Percentiles rank a stretch among this genome's conserved stretches.
phyloP scores from a whole-genome alignment of 805 yeast species.

The Metschnikowia orientalis region DNA sequence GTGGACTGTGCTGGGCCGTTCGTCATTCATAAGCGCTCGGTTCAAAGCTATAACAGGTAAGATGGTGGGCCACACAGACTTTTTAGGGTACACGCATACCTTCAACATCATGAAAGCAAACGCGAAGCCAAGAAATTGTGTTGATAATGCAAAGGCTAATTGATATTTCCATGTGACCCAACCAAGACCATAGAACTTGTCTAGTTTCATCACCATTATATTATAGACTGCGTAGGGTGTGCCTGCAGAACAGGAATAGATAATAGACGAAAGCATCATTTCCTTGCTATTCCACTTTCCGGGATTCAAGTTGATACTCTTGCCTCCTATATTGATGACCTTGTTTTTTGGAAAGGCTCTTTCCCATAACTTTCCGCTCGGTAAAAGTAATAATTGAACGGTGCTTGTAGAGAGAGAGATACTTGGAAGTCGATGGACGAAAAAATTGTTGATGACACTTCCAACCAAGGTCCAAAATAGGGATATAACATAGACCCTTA shows the following conservation, averaged over 20 bases:
- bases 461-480: constrained; percentile 50
- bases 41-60: constrained; percentile 42
- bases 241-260: constrained; percentile 40
- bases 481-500: constrained; percentile 53
- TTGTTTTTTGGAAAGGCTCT: constrained; percentile 24
- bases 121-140: constrained; percentile 64
- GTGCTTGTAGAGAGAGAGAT: constrained; percentile 40
- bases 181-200: constrained; percentile 37
- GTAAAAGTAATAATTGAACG: constrained; percentile 36
- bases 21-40: constrained; percentile 35
- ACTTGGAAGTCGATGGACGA: constrained; percentile 51
- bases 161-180: constrained; percentile 52
- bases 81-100: constrained; percentile 43
- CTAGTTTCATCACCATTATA: constrained; percentile 41
- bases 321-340: constrained; percentile 22
- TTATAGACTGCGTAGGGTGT: constrained; percentile 41
- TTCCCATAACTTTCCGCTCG: constrained; percentile 41
- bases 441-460: constrained; percentile 53
- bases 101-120: constrained; percentile 62
- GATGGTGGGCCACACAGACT: constrained; percentile 43
- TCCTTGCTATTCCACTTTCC: constrained; percentile 44
- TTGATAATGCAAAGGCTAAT: constrained; percentile 46
- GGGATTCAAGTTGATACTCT: constrained; percentile 30
- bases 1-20: constrained; percentile 20
- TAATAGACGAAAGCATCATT: constrained; percentile 43